These are phyloP conservation scores for Bathelium albidoporum DNA, from an alignment of 495 filamentous ascomycete species.

Conservation along the genomic window DNA sequence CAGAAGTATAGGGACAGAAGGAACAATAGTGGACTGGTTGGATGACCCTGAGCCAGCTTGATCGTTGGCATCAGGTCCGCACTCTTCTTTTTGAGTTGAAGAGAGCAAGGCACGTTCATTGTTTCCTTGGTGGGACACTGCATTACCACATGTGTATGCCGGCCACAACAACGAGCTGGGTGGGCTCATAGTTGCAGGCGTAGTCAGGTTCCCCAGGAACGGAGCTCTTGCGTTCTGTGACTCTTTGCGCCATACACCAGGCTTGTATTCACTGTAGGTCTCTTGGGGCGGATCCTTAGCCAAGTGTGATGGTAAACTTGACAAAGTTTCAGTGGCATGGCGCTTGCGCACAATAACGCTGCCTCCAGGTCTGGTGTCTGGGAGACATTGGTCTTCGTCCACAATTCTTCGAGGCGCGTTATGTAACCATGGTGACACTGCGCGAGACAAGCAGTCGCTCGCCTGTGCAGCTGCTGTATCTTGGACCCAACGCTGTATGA, in stretches of 20 bases:
- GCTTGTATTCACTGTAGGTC: background rate
- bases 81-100: background rate
- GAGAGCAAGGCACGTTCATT: too few species aligned
- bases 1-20: background rate
- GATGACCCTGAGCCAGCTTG: background rate
- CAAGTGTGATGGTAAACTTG: background rate
- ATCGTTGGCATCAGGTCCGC: background rate
- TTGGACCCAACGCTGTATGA: background rate
- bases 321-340: background rate
- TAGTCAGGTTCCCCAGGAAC: background rate
- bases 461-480: background rate
- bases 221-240: background rate
- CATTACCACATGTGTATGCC: background rate
- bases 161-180: background rate
- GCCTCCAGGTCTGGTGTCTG: background rate
- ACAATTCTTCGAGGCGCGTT: background rate
- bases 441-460: background rate
- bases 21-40: background rate
- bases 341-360: background rate
- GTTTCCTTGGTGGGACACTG: background rate
- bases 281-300: background rate
- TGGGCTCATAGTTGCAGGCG: background rate
- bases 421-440: background rate
- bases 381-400: background rate
- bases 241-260: background rate